Evolutionary conservation across 2,329 filamentous ascomycete genomes (phyloP).

Genomic region (Helotiales sp.): DNA sequence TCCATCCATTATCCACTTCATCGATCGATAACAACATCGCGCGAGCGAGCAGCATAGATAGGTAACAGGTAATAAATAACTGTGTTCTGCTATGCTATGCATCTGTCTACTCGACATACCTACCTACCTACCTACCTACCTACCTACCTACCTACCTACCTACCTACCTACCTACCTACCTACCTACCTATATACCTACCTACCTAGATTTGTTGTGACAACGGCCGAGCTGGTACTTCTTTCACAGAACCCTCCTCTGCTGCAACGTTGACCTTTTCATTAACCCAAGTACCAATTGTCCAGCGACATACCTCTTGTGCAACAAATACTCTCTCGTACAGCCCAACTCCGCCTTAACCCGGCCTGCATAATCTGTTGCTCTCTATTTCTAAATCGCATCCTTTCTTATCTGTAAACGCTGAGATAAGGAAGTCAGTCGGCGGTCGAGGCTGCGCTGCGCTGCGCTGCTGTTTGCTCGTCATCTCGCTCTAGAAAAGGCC

Average conservation of each 20-base stretch:
- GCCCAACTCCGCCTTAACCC: not conserved
- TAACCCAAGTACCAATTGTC: no score
- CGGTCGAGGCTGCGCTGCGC: no score
- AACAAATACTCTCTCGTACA: not conserved
- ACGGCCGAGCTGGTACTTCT: not conserved
- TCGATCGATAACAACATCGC: no score
- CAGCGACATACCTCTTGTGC: no score
- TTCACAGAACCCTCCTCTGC: not conserved
- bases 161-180: not conserved
- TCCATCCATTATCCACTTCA: no score
- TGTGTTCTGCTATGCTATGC: no score
- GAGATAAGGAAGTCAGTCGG: conserved; percentile 4
- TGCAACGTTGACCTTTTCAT: no score
- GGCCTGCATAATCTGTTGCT: not conserved
- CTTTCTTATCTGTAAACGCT: conserved; percentile 6
- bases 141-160: not conserved
- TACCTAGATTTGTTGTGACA: not conserved
- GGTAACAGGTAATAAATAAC: no score
- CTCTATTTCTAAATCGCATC: conserved; percentile 2
- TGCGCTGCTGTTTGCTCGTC: conserved; percentile 3
- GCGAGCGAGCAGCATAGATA: no score
- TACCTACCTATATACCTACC: not conserved
- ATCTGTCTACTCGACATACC: not conserved
- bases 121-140: not conserved
- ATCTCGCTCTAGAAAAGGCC: not conserved